phyloP scores from a whole-genome alignment of 352 stramenopile genomes.

The Globisporangium rhizosaccharum region DNA sequence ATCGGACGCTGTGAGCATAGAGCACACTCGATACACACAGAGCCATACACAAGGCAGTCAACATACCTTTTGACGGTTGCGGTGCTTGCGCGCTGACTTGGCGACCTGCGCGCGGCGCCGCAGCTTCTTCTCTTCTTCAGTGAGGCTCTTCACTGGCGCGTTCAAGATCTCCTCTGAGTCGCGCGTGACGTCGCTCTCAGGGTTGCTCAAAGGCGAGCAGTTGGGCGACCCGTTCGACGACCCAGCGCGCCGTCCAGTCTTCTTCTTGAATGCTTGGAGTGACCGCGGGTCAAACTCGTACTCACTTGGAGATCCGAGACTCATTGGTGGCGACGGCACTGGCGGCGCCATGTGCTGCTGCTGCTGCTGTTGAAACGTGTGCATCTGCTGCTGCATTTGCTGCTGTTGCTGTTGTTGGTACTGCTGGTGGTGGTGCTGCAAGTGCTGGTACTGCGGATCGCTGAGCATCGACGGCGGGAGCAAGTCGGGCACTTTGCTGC shows the following conservation, averaged over 20 bases:
- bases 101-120: constrained; percentile 71
- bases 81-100: constrained; percentile 78
- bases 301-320: constrained; percentile 1
- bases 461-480: constrained; percentile 21
- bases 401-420: constrained; percentile 22
- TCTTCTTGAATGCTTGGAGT: constrained; percentile 16
- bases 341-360: constrained; percentile 18
- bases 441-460: constrained; percentile 20
- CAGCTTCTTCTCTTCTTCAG: constrained; percentile 80
- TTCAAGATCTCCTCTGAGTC: constrained; percentile 81
- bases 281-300: constrained; percentile 17
- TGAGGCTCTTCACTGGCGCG: constrained; percentile 74
- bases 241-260: constrained; percentile 7
- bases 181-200: constrained; percentile 28
- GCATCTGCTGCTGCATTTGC: constrained; percentile 18
- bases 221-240: constrained; percentile 27
- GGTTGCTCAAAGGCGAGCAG: constrained; percentile 39
- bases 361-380: constrained; percentile 8
- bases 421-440: constrained; percentile 17
- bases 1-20: background rate
- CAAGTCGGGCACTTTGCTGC: constrained; percentile 26
- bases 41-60: background rate
- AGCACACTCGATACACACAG: background rate
- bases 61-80: constrained; percentile 64
- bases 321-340: constrained; percentile 7